These are phyloP conservation scores for Dactylella cylindrospora DNA, from an alignment of 2,329 filamentous ascomycete genomes.

Conservation along the genomic window DNA sequence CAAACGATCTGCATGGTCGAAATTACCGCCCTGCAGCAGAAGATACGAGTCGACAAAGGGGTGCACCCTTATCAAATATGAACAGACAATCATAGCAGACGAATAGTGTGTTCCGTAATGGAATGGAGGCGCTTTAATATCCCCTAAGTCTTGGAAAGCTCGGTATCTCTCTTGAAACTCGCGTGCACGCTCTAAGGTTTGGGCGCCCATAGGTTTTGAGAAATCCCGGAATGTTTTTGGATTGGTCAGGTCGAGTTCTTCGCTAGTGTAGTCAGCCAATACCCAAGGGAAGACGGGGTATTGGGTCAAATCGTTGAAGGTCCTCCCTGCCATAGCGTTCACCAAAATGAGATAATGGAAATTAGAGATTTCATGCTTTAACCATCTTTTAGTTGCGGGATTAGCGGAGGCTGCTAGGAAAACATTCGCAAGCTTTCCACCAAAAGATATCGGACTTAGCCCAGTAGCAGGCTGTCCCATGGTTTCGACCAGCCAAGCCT, in stretches of 20 bases:
- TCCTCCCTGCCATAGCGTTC: conserved; percentile 94
- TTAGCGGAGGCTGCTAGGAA: conserved; percentile 77
- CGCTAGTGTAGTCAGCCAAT: conserved; percentile 89
- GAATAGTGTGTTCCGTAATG: conserved; percentile 99
- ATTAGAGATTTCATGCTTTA: conserved; percentile 92
- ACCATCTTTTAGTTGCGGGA: conserved; percentile 84
- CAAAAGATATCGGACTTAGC: conserved; percentile 67
- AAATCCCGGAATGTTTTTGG: conserved; percentile 85
- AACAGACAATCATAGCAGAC: conserved; percentile 97
- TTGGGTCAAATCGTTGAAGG: conserved; percentile 96
- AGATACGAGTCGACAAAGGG: conserved; percentile 96
- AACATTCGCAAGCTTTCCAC: conserved; percentile 86
- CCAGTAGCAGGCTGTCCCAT: conserved; percentile 64
- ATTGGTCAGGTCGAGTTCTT: conserved; percentile 82
- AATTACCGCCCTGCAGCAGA: conserved; percentile 88
- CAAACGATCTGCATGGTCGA: conserved; percentile 91
- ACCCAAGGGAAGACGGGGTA: conserved; percentile 99
- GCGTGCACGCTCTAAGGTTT: conserved; percentile 71
- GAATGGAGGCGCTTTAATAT: conserved; percentile 73
- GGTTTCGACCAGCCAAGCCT: conserved; percentile 87
- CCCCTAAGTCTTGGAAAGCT: conserved; percentile 86
- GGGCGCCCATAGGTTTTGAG: conserved; percentile 94
- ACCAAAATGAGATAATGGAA: conserved; percentile 99
- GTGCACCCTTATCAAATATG: conserved; percentile 89
- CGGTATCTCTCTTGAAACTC: conserved; percentile 83